A percentile compares a stretch with the other conserved stretches of the same genome.
These are phyloP conservation scores for Beauveria medogensis DNA, from an alignment of 2,329 filamentous ascomycete genomes.

Conservation along the genomic window DNA sequence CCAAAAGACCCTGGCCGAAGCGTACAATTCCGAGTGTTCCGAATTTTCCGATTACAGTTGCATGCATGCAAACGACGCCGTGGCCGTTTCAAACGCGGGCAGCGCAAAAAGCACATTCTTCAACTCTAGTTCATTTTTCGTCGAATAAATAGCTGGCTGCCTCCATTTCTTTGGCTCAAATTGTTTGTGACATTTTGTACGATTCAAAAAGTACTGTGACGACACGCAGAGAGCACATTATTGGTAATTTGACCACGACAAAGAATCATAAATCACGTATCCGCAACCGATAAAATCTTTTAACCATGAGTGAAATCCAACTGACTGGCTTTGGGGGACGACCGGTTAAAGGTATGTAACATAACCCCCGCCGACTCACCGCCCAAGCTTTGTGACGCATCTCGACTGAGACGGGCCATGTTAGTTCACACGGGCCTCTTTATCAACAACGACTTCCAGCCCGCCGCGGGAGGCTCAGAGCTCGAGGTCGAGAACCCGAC, in stretches of 20 bases:
- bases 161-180: not conserved
- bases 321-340: not conserved
- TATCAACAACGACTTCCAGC: conserved; percentile 13
- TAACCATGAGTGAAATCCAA: not conserved
- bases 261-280: not conserved
- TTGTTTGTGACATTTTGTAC: not conserved
- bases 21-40: not conserved
- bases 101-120: not conserved
- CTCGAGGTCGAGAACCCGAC: conserved; percentile 15
- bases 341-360: not conserved
- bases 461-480: conserved; percentile 7
- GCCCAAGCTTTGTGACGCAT: not conserved
- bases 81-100: not conserved
- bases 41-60: not conserved
- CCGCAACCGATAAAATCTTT: not conserved
- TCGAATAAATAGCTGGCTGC: not conserved
- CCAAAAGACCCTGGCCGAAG: too few species aligned
- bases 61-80: not conserved
- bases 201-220: not conserved
- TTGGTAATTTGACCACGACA: not conserved
- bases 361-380: not conserved
- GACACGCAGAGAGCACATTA: not conserved
- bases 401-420: not conserved
- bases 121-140: not conserved
- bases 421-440: conserved; percentile 5